Conservation (phyloP, 768 basidiomycete genomes). For the Tephrocybe sp. region DNA sequence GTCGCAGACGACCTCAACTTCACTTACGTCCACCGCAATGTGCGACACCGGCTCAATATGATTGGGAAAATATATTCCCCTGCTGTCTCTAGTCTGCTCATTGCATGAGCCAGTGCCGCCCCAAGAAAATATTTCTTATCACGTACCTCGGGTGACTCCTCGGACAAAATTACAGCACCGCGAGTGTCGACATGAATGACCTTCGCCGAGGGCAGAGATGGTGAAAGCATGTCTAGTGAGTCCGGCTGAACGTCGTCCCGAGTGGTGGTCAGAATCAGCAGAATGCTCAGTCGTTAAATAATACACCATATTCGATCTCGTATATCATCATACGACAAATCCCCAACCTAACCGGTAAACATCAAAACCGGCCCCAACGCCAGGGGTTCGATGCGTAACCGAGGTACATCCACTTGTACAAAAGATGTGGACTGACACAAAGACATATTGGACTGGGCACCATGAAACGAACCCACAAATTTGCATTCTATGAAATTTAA, state of each 20-base stretch:
- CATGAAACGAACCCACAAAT: constrained; percentile 10
- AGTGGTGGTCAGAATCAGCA: constrained; percentile 10
- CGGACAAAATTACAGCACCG: constrained; percentile 89
- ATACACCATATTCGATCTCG: constrained; percentile 8
- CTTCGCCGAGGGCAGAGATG: constrained; percentile 76
- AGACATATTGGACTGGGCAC: neutral
- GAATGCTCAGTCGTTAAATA: constrained; percentile 3
- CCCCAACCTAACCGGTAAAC: constrained; percentile 18
- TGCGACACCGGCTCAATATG: constrained; percentile 97
- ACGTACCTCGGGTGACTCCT: constrained; percentile 91
- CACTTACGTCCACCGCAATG: constrained; percentile 93
- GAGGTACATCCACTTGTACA: constrained; percentile 9
- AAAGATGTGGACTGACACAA: neutral
- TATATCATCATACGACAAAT: constrained; percentile 25
- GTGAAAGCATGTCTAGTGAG: constrained; percentile 38
- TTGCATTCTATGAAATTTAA: constrained; percentile 9
- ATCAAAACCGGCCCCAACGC: constrained; percentile 14
- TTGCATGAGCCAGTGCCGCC: constrained; percentile 14
- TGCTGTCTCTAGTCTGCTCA: constrained; percentile 81
- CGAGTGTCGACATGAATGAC: constrained; percentile 95
- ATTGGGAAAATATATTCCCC: constrained; percentile 97
- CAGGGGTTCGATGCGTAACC: constrained; percentile 8
- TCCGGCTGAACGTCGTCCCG: constrained; percentile 11
- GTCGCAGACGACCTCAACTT: constrained; percentile 5
- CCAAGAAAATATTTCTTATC: constrained; percentile 3